Evolutionary conservation across 176 grass and related monocot genomes (phyloP).

Genomic region (Oryza brachyantha): DNA sequence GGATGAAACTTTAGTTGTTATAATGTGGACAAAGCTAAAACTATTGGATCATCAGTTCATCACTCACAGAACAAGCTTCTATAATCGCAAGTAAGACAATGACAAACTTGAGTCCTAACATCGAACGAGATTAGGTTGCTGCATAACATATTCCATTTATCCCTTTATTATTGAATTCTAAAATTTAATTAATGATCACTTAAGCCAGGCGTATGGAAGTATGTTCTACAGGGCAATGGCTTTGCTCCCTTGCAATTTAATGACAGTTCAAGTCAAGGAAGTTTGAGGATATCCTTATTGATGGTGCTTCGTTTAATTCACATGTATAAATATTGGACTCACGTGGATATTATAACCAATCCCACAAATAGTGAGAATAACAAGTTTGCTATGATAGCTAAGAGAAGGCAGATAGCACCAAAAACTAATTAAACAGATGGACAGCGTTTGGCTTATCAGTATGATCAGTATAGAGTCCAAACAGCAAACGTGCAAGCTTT

Average conservation of each 20-base stretch:
- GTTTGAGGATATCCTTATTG: neutral
- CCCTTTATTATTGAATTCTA: neutral
- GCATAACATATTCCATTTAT: neutral
- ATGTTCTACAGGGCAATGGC: neutral
- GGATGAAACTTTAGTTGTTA: constrained; percentile 16
- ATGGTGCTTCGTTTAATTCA: neutral
- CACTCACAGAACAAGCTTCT: neutral
- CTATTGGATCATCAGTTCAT: neutral
- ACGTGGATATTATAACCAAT: constrained; percentile 2
- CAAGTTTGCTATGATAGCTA: neutral
- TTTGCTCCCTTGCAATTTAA: constrained; percentile 16
- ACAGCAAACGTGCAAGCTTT: neutral
- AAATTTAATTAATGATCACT: neutral
- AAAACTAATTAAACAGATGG: neutral
- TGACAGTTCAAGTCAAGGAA: neutral
- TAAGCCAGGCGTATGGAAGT: neutral
- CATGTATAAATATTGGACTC: neutral
- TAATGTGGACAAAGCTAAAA: neutral
- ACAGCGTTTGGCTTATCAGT: neutral
- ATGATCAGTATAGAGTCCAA: neutral
- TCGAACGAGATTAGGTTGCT: neutral
- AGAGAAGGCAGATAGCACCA: neutral
- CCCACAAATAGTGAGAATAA: neutral
- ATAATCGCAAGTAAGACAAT: neutral
- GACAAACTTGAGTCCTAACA: neutral